Base-by-base conservation (phyloP, 2,329 filamentous ascomycete genomes). In the Fusarium mexicanum region DNA sequence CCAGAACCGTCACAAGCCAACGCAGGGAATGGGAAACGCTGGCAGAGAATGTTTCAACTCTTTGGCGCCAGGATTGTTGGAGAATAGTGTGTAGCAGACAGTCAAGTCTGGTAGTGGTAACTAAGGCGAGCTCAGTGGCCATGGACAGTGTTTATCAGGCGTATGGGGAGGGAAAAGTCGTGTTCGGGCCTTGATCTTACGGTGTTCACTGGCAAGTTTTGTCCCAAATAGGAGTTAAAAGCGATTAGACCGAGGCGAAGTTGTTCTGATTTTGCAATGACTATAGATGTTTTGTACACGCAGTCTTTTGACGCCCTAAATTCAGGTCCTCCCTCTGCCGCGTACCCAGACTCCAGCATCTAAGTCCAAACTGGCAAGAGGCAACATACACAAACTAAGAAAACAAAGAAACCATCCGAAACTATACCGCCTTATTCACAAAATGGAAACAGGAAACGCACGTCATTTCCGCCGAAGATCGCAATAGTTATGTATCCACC, bases 31-130 rank as follows among this genome's bases (percentile, higher is more conserved):
- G 85, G 81, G 7, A 83, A 73, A 73, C 83, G 87, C 37, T 94
- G 91, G 91, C 83, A 91, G 77, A 87, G 90, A 64, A 82, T 89
- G 72, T 94, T 91, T 82, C 86, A 87, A 11, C 79, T 95, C 61
- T 93, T 91, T 78, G 90, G 89, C 22, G 93, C 91, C 10, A 89
- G 84, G 55, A 91, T 94, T 48, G 66, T 71, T 26, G 55, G 57
- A 64, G 37, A 29, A 46, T 69, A 68, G 33, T 37, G 37, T 51
- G 40, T 62, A 26, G 12, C 26, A n/a, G 20, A 41, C 37, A 20
- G 22, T 26, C 44, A 63, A 41, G 29, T 55, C 29, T 50, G 24
- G 29, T 31, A 29, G 44, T 37, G n/a, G 22, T 22, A 47, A 31
- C 26, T 20, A 31, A 33, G 31, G 58, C 38, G 31, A 38, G 14